Base-by-base conservation (phyloP, 305 asterid genomes). In the Solanum hybrid region DNA sequence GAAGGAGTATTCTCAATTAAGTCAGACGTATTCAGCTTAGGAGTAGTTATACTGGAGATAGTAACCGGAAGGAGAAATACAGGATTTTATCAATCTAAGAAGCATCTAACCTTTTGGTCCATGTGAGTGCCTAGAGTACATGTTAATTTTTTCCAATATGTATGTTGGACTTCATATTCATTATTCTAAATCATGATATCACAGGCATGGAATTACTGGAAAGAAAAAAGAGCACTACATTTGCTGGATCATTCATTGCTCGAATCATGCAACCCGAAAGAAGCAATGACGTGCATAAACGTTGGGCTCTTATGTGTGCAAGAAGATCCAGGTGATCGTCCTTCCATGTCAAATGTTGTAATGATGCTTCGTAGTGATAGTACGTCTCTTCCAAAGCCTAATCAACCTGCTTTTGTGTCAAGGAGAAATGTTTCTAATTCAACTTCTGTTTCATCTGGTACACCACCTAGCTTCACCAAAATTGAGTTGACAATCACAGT, bases 311-410 rank as follows among this genome's bases (percentile, higher is more conserved):
- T 91, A 76, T 91, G 91, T 26, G 93, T 91, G 16, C 90, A 91
- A 84, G 93, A 91, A 56, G 92, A 90, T 91, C 92, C 93, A 9
- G 20, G 64, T 14, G 90, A 91, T 79, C 91, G 93, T 82, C 93
- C 93, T 10, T 32, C 88, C 38, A 90, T 89, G 91, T 86, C 93
- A 6, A 46, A 86, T 72, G 92, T 89, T 10, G 37, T 92, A 4
- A 14, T 3, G 34, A 88, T 90, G 92, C 90, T 92, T 7, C 37
- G 37, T 3, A 72, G 75, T 37, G 90, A 88, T 72, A 87, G 69
- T 32, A 56, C 27, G 20, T 7, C 71, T 35, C 89, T 85, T 34
- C 81, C 89, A 51, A 46, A 71, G 10, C 91, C 91, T 5, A 89
- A 42, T 84, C 89, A 86, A 56, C 89, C 89, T 2, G 72, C 91